Percentiles rank a stretch among this genome's conserved stretches.
Evolutionary conservation across 257 asterid species (phyloP).

Genomic region (Penstemon eatonii): DNA sequence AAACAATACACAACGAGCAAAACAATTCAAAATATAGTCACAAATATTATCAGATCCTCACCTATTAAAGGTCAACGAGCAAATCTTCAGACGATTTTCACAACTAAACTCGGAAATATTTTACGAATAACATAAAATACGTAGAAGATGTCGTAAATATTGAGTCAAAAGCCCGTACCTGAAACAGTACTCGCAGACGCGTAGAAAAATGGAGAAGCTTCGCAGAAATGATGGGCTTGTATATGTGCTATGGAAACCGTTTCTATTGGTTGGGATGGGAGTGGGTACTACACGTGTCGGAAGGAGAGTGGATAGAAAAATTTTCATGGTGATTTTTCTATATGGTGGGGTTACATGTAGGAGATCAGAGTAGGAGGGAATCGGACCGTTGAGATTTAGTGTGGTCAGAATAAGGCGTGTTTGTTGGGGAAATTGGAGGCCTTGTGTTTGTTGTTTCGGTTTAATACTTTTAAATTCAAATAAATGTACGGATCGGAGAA

Average conservation of each 20-base stretch:
- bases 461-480: conserved; percentile 2
- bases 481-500: conserved; percentile 24
- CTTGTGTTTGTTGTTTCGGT: conserved; percentile 4
- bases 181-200: conserved; percentile 34
- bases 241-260: background rate
- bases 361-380: conserved; percentile 21
- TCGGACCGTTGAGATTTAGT: conserved; percentile 35
- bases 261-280: background rate
- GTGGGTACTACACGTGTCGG: conserved; percentile 30
- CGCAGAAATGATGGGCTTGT: conserved; percentile 6
- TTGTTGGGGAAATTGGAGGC: conserved; percentile 29
- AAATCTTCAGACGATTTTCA: conserved; percentile 18
- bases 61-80: conserved; percentile 38
- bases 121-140: background rate
- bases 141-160: conserved; percentile 1
- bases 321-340: conserved; percentile 8
- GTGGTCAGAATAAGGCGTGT: conserved; percentile 40
- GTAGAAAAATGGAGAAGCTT: conserved; percentile 40
- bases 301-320: conserved; percentile 20
- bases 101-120: conserved; percentile 2
- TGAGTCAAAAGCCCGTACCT: conserved; percentile 26
- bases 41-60: conserved; percentile 21
- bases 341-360: conserved; percentile 35
- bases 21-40: background rate
- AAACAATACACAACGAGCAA: background rate